Conservation (phyloP, 352 stramenopile genomes). For the Elongisporangium anandrum region DNA sequence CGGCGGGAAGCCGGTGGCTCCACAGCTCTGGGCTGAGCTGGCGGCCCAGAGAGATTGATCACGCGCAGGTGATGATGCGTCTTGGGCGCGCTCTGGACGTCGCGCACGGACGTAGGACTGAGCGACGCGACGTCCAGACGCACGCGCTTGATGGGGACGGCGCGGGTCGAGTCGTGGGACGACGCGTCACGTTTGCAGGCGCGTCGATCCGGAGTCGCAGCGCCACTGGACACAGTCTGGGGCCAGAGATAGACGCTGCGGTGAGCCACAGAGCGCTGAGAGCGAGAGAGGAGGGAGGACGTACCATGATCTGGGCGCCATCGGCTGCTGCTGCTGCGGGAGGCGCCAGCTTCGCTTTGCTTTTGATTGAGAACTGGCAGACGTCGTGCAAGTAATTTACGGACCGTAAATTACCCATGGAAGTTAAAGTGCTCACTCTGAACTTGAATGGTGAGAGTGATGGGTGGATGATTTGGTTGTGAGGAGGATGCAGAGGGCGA, state of each 20-base stretch:
- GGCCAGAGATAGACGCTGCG: neutral
- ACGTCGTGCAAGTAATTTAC: neutral
- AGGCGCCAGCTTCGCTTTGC: neutral
- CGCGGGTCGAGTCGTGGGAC: neutral
- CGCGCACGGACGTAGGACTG: slow-evolving; percentile 41
- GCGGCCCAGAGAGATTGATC: neutral
- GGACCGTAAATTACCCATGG: neutral
- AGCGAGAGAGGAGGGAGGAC: neutral
- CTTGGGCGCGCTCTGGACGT: slow-evolving; percentile 22
- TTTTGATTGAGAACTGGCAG: neutral
- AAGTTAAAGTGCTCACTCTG: neutral
- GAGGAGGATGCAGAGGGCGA: too few species aligned
- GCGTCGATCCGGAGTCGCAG: neutral
- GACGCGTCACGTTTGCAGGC: neutral
- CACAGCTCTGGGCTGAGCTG: neutral
- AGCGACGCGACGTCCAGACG: slow-evolving; percentile 4
- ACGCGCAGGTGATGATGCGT: slow-evolving; percentile 11
- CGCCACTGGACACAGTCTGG: neutral
- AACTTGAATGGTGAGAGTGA: neutral
- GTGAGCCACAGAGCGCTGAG: neutral
- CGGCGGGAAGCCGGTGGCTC: neutral
- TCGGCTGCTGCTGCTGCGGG: neutral
- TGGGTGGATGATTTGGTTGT: neutral
- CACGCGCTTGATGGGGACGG: neutral
- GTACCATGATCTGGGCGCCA: neutral